Conservation (phyloP, 2,329 filamentous ascomycete genomes). For the Cordyceps javanica region DNA sequence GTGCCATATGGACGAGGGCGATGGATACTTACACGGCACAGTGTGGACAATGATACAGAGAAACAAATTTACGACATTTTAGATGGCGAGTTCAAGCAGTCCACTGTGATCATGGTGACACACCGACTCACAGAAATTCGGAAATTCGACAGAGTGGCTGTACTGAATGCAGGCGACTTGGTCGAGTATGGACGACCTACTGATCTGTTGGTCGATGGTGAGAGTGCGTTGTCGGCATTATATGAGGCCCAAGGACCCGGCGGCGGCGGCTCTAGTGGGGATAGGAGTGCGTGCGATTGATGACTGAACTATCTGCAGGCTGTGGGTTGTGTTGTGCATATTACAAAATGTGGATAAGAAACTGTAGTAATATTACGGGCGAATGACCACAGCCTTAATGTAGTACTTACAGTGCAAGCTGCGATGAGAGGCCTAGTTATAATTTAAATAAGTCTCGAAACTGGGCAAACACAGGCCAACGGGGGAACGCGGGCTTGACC, state of each 20-base stretch:
- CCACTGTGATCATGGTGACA: conserved; percentile 10
- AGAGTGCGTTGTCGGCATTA: neutral
- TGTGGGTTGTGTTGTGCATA: neutral
- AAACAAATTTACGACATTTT: conserved; percentile 1
- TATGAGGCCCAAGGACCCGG: neutral
- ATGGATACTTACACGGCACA: neutral
- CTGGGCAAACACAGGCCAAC: no score
- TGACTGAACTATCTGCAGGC: neutral
- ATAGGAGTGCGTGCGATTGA: no score
- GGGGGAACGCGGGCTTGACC: neutral
- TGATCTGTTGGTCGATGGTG: neutral
- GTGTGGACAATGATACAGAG: conserved; percentile 5
- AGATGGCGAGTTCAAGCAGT: neutral
- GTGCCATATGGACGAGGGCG: no score
- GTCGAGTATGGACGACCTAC: neutral
- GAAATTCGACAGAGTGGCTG: neutral
- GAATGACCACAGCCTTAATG: neutral
- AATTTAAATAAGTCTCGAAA: no score
- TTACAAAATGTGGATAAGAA: neutral
- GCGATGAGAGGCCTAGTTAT: no score
- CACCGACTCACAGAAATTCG: conserved; percentile 4
- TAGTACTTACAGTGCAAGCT: neutral
- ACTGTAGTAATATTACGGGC: neutral
- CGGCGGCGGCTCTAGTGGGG: neutral
- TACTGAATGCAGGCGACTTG: neutral